Base-by-base conservation (phyloP, 495 filamentous ascomycete species). In the Neurospora cerealis region DNA sequence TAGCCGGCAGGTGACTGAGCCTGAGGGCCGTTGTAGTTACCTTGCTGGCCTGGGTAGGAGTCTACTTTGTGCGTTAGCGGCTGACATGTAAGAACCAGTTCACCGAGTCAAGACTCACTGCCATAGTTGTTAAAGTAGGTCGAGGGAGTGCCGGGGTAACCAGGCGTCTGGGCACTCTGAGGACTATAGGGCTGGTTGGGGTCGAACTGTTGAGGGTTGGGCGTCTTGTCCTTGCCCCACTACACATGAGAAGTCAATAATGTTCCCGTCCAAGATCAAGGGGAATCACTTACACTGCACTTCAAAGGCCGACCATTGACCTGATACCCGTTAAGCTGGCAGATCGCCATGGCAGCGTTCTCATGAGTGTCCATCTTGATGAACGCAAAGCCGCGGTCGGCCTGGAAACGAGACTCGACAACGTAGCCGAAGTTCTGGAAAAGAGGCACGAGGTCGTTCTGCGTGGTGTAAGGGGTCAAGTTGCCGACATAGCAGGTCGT, bases 331-430 rank as follows among this genome's bases (percentile, higher is more conserved):
- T 92, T 98, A 73, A 99, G 85, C 78, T 98, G 95, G 82, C 96
- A 99, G 79, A 99, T 99, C 21, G 96, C 93, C 93, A 96, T 97
- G 19, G 96, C 95, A 10, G 96, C 96, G 83, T 98, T 97, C 81
- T 99, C 96, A 75, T 99, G 96, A 5, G 91, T 92, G 78, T 98
- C 96, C 95, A 99, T 98, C 88, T 99, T 99, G 82, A 99, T 92
- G 79, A 99, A 99, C 0, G 96, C 93, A 83, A 99, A 99, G 15
- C 96, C 96, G 72, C 96, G 93, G 81, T 99, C 96, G 70, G 96
- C 94, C 82, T 99, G 96, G 86, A 99, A 96, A 71, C 96, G 93
- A 72, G 95, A 97, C 83, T 99, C 96, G 36, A 96, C 90, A 70
- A 99, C 96, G 80, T 93, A 98, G 54, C 96, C 96, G 76, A 98